These are phyloP conservation scores for Zea mays DNA, from an alignment of 176 grass and related monocot genomes.

Conservation along the genomic window Zm-B73-REFERENCE-NAM-5.0 NC_050098.1:147411001-147411500, in stretches of 20 bases:
- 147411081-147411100: not conserved
- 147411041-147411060: not conserved
- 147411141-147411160: slow-evolving; percentile 49
- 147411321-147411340: slow-evolving; percentile 33
- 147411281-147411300: slow-evolving; percentile 42
- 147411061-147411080: not conserved
- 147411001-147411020: not conserved
- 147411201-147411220: not conserved
- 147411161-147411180: slow-evolving; percentile 57
- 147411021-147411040: not conserved
- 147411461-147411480: not conserved
- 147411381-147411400: slow-evolving; percentile 55
- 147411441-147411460: not conserved
- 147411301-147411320: slow-evolving; percentile 43
- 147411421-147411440: slow-evolving; percentile 45
- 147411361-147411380: slow-evolving; percentile 46
- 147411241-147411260: not conserved
- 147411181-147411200: slow-evolving; percentile 28
- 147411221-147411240: not conserved
- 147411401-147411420: slow-evolving; percentile 63
- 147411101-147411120: slow-evolving; percentile 12
- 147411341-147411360: slow-evolving; percentile 13
- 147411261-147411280: not conserved
- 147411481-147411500: not conserved
- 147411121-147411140: slow-evolving; percentile 79